Conservation (phyloP, 2,329 filamentous ascomycete species). For the Diaporthe sp. region DNA sequence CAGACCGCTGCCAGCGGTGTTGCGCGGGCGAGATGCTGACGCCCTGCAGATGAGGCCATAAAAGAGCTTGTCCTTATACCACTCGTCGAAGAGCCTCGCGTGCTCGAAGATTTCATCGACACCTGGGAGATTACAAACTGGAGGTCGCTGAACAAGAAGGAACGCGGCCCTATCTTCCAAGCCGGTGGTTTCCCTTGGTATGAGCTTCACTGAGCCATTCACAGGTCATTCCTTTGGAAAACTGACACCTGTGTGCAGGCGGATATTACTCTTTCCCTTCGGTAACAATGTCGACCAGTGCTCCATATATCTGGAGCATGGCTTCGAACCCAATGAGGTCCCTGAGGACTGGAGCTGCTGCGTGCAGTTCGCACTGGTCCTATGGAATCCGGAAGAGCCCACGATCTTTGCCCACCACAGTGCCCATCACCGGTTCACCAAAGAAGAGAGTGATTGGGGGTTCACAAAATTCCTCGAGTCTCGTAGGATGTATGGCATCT, state of each 20-base stretch:
- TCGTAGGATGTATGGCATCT: slow-evolving; percentile 83
- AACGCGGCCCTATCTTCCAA: slow-evolving; percentile 89
- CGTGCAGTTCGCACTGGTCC: slow-evolving; percentile 91
- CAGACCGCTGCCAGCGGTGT: too few species aligned
- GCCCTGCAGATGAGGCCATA: slow-evolving; percentile 79
- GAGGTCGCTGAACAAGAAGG: slow-evolving; percentile 79
- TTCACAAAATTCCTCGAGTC: slow-evolving; percentile 97
- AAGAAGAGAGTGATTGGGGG: slow-evolving; percentile 97
- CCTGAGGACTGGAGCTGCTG: slow-evolving; percentile 97
- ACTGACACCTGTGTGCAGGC: slow-evolving; percentile 63
- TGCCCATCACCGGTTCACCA: slow-evolving; percentile 96
- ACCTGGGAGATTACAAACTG: slow-evolving; percentile 93
- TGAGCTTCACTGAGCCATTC: slow-evolving; percentile 42
- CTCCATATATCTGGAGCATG: slow-evolving; percentile 97
- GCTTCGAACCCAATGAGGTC: slow-evolving; percentile 78
- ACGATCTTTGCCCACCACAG: slow-evolving; percentile 81
- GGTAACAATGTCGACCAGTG: slow-evolving; percentile 95
- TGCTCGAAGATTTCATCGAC: slow-evolving; percentile 77
- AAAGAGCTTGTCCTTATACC: slow-evolving; percentile 81
- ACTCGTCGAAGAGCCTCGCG: slow-evolving; percentile 79
- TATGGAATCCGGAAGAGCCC: slow-evolving; percentile 96
- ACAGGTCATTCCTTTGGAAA: neutral
- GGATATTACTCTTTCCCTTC: slow-evolving; percentile 93
- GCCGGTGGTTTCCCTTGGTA: slow-evolving; percentile 90
- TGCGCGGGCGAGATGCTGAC: slow-evolving; percentile 41